These are phyloP conservation scores for Trypanosoma rangeli DNA, from an alignment of 208 protist species.

Conservation along the genomic window DNA sequence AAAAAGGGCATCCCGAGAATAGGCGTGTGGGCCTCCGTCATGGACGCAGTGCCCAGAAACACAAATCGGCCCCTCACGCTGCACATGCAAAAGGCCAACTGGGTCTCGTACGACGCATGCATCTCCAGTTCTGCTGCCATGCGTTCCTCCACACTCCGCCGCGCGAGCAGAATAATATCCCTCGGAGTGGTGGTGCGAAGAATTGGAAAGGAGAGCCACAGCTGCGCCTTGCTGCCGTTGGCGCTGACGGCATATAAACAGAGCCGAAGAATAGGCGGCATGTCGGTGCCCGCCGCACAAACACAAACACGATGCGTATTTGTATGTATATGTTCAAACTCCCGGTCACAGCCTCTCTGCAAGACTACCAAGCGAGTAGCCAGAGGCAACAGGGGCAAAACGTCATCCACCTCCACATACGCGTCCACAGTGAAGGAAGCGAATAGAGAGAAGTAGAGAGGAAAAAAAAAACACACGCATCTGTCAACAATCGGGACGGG, in stretches of 20 bases:
- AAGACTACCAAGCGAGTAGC: not conserved
- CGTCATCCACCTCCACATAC: not conserved
- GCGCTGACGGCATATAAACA: conserved; percentile 15
- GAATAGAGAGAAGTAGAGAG: not conserved
- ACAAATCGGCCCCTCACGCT: conserved; percentile 31
- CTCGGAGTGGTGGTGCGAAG: conserved; percentile 30
- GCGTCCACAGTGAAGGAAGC: not conserved
- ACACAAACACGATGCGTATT: not conserved
- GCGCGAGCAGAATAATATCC: conserved; percentile 29
- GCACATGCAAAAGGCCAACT: conserved; percentile 37
- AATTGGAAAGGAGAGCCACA: conserved; percentile 50
- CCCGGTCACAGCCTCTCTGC: not conserved
- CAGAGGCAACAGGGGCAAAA: not conserved
- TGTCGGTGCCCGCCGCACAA: not conserved
- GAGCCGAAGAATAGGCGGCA: conserved; percentile 26
- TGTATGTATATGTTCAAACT: not conserved
- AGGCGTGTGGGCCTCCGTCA: conserved; percentile 7
- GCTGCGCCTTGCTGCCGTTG: conserved; percentile 12
- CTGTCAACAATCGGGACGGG: not conserved
- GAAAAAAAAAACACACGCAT: not conserved
- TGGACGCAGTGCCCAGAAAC: conserved; percentile 28
- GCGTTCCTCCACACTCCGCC: conserved; percentile 35
- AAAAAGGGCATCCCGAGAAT: conserved; percentile 25
- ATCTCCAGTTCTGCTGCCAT: conserved; percentile 33
- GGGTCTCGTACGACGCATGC: not conserved